phyloP scores from a whole-genome alignment of 768 basidiomycete genomes.

The Boletus bicolor region DNA sequence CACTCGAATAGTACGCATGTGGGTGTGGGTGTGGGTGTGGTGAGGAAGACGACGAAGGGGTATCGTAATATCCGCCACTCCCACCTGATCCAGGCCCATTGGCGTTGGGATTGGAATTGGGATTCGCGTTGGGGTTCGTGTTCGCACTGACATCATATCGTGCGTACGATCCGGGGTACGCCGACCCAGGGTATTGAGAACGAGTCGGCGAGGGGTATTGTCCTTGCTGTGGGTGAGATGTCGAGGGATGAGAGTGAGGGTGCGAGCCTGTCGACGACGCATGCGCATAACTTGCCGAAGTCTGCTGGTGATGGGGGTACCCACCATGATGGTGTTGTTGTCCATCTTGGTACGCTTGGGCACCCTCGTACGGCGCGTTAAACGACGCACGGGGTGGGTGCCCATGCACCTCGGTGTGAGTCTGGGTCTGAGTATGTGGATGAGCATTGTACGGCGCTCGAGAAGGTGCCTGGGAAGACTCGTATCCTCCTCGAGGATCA shows the following conservation, averaged over 20 bases:
- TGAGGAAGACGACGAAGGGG: slow-evolving; percentile 19
- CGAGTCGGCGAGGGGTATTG: slow-evolving; percentile 27
- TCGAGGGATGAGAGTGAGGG: slow-evolving; percentile 18
- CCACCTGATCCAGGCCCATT: slow-evolving; percentile 12
- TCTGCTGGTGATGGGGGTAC: slow-evolving; percentile 21
- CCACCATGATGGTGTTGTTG: slow-evolving; percentile 23
- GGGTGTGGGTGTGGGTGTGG: slow-evolving; percentile 15
- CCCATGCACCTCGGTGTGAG: slow-evolving; percentile 20
- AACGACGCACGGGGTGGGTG: slow-evolving; percentile 21
- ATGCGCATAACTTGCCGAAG: slow-evolving; percentile 17
- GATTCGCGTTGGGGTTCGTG: slow-evolving; percentile 14
- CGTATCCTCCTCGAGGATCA: slow-evolving; percentile 26
- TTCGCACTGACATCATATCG: slow-evolving; percentile 29
- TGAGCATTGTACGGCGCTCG: slow-evolving; percentile 20
- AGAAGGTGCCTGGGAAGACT: slow-evolving; percentile 19
- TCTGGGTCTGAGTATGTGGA: slow-evolving; percentile 15
- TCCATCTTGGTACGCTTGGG: slow-evolving; percentile 27
- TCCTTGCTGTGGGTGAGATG: slow-evolving; percentile 20
- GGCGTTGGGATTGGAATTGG: not conserved
- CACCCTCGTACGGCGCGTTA: slow-evolving; percentile 23
- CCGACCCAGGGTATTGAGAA: slow-evolving; percentile 23
- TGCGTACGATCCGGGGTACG: slow-evolving; percentile 29
- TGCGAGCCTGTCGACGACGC: slow-evolving; percentile 21
- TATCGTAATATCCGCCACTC: slow-evolving; percentile 26
- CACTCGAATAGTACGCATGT: slow-evolving; percentile 21